Percentiles rank a stretch among this genome's conserved stretches.
Conservation (phyloP, 805 yeast species). For the Yarrowia divulgata region DNA sequence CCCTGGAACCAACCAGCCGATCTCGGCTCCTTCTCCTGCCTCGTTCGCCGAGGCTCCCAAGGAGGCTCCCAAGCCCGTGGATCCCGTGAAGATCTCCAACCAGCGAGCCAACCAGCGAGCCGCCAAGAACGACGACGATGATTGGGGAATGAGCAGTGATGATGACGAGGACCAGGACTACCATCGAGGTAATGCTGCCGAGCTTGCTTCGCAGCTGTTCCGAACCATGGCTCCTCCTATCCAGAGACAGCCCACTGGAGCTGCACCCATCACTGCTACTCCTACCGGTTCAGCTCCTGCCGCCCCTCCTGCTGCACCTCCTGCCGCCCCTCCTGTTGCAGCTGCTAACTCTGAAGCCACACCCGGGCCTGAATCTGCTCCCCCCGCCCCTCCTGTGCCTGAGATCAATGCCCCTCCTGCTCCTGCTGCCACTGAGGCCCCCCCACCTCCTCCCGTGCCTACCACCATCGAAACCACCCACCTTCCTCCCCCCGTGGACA, state of each 20-base stretch:
- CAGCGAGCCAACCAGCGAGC: conserved; percentile 51
- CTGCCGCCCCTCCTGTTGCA: conserved; percentile 5
- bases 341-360: neutral
- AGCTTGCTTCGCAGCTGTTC: conserved; percentile 54
- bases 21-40: conserved; percentile 40
- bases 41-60: conserved; percentile 41
- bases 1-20: conserved; percentile 41
- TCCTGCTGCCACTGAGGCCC: neutral
- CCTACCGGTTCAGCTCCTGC: conserved; percentile 34
- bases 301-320: conserved; percentile 13
- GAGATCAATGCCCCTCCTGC: neutral
- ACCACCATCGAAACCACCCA: conserved; percentile 20
- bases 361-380: neutral
- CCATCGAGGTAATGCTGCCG: conserved; percentile 53
- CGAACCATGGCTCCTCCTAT: conserved; percentile 52
- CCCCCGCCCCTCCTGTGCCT: conserved; percentile 11
- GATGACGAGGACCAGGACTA: conserved; percentile 50
- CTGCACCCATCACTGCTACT: conserved; percentile 29
- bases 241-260: conserved; percentile 44
- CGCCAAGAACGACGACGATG: conserved; percentile 49
- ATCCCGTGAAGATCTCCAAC: conserved; percentile 46
- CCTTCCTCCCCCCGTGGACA: conserved; percentile 32
- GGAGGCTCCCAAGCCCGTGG: conserved; percentile 42
- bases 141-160: conserved; percentile 47
- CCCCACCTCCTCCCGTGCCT: neutral